phyloP scores from a whole-genome alignment of 2,329 filamentous ascomycete species.

The Hypoxylon sp. region DNA sequence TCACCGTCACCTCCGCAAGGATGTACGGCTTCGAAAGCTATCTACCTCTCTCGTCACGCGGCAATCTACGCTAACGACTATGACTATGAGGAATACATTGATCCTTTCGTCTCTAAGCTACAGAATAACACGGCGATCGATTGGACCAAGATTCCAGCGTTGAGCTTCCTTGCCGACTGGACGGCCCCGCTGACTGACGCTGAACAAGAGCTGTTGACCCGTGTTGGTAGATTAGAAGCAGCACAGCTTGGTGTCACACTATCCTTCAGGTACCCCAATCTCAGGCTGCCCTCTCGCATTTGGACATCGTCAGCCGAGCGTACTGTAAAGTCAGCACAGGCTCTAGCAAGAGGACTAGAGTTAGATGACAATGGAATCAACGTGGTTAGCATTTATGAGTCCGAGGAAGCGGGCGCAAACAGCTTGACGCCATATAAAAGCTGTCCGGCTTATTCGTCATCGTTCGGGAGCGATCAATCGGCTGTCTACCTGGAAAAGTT shows the following conservation, averaged over 20 bases:
- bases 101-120: slow-evolving; percentile 71
- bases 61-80: slow-evolving; percentile 73
- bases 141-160: slow-evolving; percentile 68
- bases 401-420: slow-evolving; percentile 70
- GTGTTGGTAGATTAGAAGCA: slow-evolving; percentile 72
- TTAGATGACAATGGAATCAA: slow-evolving; percentile 67
- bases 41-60: slow-evolving; percentile 71
- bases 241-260: slow-evolving; percentile 71
- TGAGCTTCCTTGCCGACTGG: slow-evolving; percentile 72
- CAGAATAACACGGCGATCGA: slow-evolving; percentile 68
- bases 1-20: slow-evolving; percentile 63
- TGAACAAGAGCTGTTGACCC: slow-evolving; percentile 72
- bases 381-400: slow-evolving; percentile 70
- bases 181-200: slow-evolving; percentile 68
- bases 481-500: slow-evolving; percentile 67
- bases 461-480: slow-evolving; percentile 68
- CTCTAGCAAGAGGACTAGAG: slow-evolving; percentile 71
- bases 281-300: slow-evolving; percentile 67
- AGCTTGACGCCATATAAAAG: slow-evolving; percentile 74
- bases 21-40: slow-evolving; percentile 66
- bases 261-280: slow-evolving; percentile 69
- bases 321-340: slow-evolving; percentile 70
- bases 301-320: slow-evolving; percentile 76
- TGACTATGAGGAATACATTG: slow-evolving; percentile 70
- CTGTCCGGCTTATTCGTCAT: slow-evolving; percentile 71